Percentiles rank a stretch among this genome's conserved stretches.
These are phyloP conservation scores for Camellia granthamiana DNA, from an alignment of 148 eudicot genomes.

Conservation along the genomic window DNA sequence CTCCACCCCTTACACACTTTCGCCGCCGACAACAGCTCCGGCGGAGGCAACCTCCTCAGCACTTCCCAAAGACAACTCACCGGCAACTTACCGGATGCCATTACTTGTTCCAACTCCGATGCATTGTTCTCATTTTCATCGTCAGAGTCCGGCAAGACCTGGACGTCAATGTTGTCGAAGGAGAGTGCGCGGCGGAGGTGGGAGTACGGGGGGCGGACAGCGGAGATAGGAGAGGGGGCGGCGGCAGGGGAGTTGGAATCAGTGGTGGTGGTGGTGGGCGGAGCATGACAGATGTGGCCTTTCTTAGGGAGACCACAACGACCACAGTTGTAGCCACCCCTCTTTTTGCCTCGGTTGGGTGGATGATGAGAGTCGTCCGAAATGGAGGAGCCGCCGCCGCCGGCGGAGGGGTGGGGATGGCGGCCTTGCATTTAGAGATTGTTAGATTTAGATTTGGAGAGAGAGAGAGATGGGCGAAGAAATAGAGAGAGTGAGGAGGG, in stretches of 20 bases:
- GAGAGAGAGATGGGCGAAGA: slow-evolving; percentile 8
- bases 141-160: slow-evolving; percentile 24
- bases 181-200: slow-evolving; percentile 58
- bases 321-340: slow-evolving; percentile 88
- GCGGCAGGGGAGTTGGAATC: slow-evolving; percentile 19
- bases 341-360: slow-evolving; percentile 43
- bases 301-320: slow-evolving; percentile 80
- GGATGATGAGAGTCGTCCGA: slow-evolving; percentile 22
- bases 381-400: slow-evolving; percentile 4
- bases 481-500: background rate
- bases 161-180: slow-evolving; percentile 55
- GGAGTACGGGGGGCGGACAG: slow-evolving; percentile 8
- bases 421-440: slow-evolving; percentile 27
- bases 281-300: slow-evolving; percentile 62
- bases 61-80: slow-evolving; percentile 61
- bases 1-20: slow-evolving; percentile 88
- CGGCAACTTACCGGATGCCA: no score
- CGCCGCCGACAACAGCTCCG: slow-evolving; percentile 60
- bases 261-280: slow-evolving; percentile 20
- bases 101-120: slow-evolving; percentile 28
- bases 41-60: slow-evolving; percentile 63
- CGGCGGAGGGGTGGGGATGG: slow-evolving; percentile 48
- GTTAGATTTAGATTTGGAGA: no score
- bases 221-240: slow-evolving; percentile 9
- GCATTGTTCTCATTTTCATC: slow-evolving; percentile 16